Evolutionary conservation across 306 rosid species (phyloP), one percentile per base, ranked within the genome.

Genomic region (Dryas alaskensis): DNA sequence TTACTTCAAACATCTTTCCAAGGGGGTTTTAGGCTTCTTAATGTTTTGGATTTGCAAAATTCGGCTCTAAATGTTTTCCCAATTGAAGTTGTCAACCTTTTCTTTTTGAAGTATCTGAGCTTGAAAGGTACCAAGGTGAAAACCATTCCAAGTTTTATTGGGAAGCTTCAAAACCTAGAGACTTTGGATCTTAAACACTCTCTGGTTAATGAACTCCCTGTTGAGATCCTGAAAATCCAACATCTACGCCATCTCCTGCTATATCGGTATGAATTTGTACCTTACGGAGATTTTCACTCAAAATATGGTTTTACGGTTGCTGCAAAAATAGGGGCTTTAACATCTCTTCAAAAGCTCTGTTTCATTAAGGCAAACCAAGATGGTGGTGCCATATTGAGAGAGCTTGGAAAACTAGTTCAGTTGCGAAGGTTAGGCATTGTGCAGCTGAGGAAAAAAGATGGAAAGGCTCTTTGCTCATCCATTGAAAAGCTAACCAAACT

Each of bases 101-200:
- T 52, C 63, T 73, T 37, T 47, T 47, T 76, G 31, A 81, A 66
- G 52, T 76, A 76, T 22, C 27, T 81, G n/a, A 65, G 78, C 81
- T 66, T 81, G 57, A 76, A 77, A 49, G 19, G 51, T n/a, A 76
- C 84, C 7, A 43, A 5, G 42, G 47, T 81, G 25, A 49, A 62
- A 7, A 11, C 1, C 13, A 31, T 80, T 27, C 80, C 78, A 12
- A 52, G 16, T 4, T 4, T 49, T 14, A 70, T 80, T 14, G 78
- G 78, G 50, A 72, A 80, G 51, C 76, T 80, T 9, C 70, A 52
- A 10, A 71, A 63, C 25, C 73, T 80, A 4, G 55, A 80, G 65
- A 76, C 78, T 2, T 51, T 76, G 50, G 84, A 81, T 51, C 74
- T 81, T 3, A 76, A 59, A 63, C 58, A 66, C 25, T 61, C 84